Conservation (phyloP, 305 asterid species). For the Striga hermonthica region DNA sequence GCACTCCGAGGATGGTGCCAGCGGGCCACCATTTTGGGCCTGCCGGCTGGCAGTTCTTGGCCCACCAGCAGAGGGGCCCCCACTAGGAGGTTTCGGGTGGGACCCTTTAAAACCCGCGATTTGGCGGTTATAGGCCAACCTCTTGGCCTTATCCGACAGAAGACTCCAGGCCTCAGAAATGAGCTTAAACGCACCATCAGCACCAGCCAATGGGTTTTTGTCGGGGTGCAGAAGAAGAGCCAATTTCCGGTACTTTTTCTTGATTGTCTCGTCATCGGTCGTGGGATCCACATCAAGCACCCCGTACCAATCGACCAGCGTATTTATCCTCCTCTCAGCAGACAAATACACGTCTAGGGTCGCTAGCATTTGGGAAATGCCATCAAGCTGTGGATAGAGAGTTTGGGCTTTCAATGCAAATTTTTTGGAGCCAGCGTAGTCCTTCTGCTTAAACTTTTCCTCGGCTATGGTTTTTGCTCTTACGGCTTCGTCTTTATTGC, state of each 20-base stretch:
- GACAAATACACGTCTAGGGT: constrained; percentile 58
- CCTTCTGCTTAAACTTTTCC: constrained; percentile 50
- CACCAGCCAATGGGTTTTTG: constrained; percentile 61
- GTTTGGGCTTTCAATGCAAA: constrained; percentile 60
- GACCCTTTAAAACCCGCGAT: constrained; percentile 44
- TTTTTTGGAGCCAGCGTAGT: constrained; percentile 58
- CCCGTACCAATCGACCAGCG: constrained; percentile 71
- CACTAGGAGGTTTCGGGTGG: constrained; percentile 44
- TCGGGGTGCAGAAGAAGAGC: constrained; percentile 78
- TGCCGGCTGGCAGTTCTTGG: neutral
- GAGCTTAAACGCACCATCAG: constrained; percentile 74
- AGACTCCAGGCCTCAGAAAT: constrained; percentile 67
- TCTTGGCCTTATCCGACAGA: constrained; percentile 56
- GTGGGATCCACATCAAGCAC: constrained; percentile 56
- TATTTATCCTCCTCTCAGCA: constrained; percentile 55
- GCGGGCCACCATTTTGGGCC: constrained; percentile 35
- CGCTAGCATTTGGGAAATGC: constrained; percentile 59
- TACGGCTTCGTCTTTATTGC: constrained; percentile 78
- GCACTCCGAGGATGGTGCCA: constrained; percentile 37
- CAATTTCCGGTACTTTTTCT: constrained; percentile 63
- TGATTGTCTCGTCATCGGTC: constrained; percentile 55
- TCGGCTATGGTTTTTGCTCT: constrained; percentile 66
- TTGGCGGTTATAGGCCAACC: constrained; percentile 51
- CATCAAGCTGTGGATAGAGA: constrained; percentile 57
- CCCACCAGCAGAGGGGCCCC: constrained; percentile 31